Conservation (phyloP, 2,329 filamentous ascomycete genomes). For the Cladosporium oxysporum region DNA sequence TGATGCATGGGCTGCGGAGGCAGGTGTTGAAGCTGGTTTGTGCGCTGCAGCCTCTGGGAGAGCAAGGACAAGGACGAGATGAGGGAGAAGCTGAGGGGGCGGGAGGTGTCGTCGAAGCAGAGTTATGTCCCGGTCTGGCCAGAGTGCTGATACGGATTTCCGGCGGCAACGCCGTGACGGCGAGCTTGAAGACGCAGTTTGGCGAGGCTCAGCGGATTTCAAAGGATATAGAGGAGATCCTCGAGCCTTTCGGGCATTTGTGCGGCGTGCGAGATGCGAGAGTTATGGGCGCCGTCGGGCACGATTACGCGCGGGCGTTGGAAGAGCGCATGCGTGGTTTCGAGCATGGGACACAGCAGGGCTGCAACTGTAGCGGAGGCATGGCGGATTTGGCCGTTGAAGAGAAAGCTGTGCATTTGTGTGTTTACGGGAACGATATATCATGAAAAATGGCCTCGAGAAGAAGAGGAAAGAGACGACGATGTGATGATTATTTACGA, state of each 20-base stretch:
- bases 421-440: constrained; percentile 34
- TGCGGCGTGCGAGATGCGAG: constrained; percentile 39
- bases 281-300: constrained; percentile 43
- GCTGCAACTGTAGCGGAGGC: constrained; percentile 10
- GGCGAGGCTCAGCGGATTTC: constrained; percentile 34
- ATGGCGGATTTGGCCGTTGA: constrained; percentile 17
- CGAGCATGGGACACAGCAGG: background rate
- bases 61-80: constrained; percentile 7
- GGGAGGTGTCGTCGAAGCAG: background rate
- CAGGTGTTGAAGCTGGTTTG: constrained; percentile 46
- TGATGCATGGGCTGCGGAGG: constrained; percentile 44
- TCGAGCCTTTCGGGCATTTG: constrained; percentile 45
- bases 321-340: constrained; percentile 36
- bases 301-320: constrained; percentile 40
- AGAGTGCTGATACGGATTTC: constrained; percentile 32
- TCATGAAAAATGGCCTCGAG: background rate
- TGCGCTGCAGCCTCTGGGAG: constrained; percentile 33
- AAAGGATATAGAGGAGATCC: constrained; percentile 43
- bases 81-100: constrained; percentile 2
- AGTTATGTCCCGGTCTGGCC: constrained; percentile 22
- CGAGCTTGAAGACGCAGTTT: constrained; percentile 35
- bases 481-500: background rate
- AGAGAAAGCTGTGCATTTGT: constrained; percentile 19
- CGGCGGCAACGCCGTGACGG: constrained; percentile 36
- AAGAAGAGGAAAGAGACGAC: background rate